Conservation (phyloP, 495 filamentous ascomycete species). For the Aspergillus avenaceus region DNA sequence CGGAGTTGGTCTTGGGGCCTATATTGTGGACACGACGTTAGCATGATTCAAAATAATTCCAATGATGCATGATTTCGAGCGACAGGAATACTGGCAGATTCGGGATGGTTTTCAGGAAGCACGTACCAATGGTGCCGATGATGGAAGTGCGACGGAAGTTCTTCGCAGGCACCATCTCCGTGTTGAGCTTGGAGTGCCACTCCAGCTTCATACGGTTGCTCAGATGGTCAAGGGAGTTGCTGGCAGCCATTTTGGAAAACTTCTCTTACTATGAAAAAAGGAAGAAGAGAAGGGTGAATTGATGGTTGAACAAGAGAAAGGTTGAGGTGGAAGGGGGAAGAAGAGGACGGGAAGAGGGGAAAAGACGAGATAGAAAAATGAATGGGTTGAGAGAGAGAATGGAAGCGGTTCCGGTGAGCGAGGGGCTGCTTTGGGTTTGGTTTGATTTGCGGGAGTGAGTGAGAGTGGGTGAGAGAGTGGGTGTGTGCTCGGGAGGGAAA, state of each 20-base stretch:
- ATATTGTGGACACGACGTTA: constrained; percentile 9
- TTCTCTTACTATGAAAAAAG: constrained; percentile 14
- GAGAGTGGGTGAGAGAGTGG: constrained; percentile 3
- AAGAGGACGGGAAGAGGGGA: constrained; percentile 2
- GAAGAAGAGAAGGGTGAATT: constrained; percentile 13
- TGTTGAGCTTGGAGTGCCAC: constrained; percentile 83
- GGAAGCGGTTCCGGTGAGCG: constrained; percentile 23
- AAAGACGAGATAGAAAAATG: constrained; percentile 13
- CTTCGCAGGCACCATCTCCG: constrained; percentile 72
- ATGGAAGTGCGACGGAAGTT: constrained; percentile 95
- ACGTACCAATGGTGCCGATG: constrained; percentile 93
- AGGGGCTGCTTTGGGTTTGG: constrained; percentile 7
- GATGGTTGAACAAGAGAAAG: constrained; percentile 10
- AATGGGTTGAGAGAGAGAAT: constrained; percentile 2
- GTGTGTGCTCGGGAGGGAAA: constrained; percentile 32
- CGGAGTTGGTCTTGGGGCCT: constrained; percentile 97
- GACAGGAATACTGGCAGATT: not conserved
- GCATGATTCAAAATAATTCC: not conserved
- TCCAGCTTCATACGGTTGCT: constrained; percentile 78
- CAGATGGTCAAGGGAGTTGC: constrained; percentile 73
- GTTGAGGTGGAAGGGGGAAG: constrained; percentile 14
- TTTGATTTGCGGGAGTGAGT: constrained; percentile 3
- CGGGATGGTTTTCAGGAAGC: not conserved
- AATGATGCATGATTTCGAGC: not conserved
- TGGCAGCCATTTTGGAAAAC: constrained; percentile 40